phyloP scores from a whole-genome alignment of 2,329 filamentous ascomycete species.

The Lecanicillium sp. region DNA sequence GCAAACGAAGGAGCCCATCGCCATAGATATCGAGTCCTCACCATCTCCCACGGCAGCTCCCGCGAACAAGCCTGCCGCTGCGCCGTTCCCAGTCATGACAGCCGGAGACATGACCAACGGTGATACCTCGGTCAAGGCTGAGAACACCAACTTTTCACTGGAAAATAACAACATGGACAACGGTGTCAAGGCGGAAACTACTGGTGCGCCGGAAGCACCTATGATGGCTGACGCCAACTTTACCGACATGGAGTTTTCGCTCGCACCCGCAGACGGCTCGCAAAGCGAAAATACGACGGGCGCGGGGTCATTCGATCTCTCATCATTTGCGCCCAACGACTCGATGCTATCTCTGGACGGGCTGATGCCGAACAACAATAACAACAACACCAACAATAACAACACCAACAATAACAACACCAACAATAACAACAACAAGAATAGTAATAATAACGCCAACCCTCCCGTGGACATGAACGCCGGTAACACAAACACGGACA shows the following conservation, averaged over 20 bases:
- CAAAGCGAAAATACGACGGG: slow-evolving; percentile 20
- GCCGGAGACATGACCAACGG: slow-evolving; percentile 13
- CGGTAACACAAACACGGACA: no score
- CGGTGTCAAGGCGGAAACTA: slow-evolving; percentile 11
- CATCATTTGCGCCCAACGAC: slow-evolving; percentile 34
- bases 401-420: slow-evolving; percentile 13
- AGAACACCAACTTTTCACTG: slow-evolving; percentile 18
- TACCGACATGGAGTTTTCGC: slow-evolving; percentile 51
- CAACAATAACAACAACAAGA: no score
- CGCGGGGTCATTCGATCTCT: slow-evolving; percentile 39
- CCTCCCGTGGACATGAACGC: no score
- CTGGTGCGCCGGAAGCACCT: slow-evolving; percentile 12
- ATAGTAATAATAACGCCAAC: no score
- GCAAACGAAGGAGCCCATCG: slow-evolving; percentile 30
- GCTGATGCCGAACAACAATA: slow-evolving; percentile 24
- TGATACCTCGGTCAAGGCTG: slow-evolving; percentile 21
- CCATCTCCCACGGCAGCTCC: slow-evolving; percentile 16
- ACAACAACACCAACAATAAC: slow-evolving; percentile 15
- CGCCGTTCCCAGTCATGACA: slow-evolving; percentile 52
- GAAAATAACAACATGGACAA: neutral
- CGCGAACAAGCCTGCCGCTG: slow-evolving; percentile 21
- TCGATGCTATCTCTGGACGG: slow-evolving; percentile 26
- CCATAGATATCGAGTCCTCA: slow-evolving; percentile 33
- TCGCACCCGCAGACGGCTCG: slow-evolving; percentile 37
- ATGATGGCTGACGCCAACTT: slow-evolving; percentile 36